These are phyloP conservation scores for Colletotrichum brevisporum DNA, from an alignment of 2,329 filamentous ascomycete genomes.

Conservation along the genomic window DNA sequence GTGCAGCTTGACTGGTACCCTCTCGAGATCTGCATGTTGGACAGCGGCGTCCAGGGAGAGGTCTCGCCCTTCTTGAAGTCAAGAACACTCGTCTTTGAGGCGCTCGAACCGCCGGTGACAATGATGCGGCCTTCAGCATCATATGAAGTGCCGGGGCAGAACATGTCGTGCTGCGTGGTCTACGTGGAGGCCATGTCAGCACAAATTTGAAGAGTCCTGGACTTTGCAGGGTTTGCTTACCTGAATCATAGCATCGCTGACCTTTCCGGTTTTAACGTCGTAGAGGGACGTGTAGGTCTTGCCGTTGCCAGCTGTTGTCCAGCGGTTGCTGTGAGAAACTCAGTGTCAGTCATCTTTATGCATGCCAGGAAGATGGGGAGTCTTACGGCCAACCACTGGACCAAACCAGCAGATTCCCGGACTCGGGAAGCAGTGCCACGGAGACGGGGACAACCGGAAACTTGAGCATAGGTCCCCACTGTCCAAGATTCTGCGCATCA, in stretches of 20 bases:
- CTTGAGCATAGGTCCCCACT: slow-evolving; percentile 53
- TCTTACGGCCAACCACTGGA: slow-evolving; percentile 34
- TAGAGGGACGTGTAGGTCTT: slow-evolving; percentile 30
- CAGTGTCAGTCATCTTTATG: not conserved
- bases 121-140: slow-evolving; percentile 63
- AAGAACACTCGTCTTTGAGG: slow-evolving; percentile 63
- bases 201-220: not conserved
- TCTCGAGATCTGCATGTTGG: slow-evolving; percentile 61
- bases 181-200: not conserved
- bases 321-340: slow-evolving; percentile 36
- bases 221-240: not conserved
- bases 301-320: slow-evolving; percentile 39
- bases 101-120: slow-evolving; percentile 67
- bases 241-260: slow-evolving; percentile 48
- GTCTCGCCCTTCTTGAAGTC: slow-evolving; percentile 47
- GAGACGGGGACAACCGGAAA: slow-evolving; percentile 54
- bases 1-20: slow-evolving; percentile 68
- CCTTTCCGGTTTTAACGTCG: slow-evolving; percentile 41
- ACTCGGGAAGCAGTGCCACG: slow-evolving; percentile 33
- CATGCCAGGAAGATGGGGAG: not conserved
- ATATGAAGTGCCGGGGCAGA: slow-evolving; percentile 68
- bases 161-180: slow-evolving; percentile 67
- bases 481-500: slow-evolving; percentile 43
- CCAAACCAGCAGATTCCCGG: slow-evolving; percentile 33
- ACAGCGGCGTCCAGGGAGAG: slow-evolving; percentile 54